phyloP scores from a whole-genome alignment of 2,329 filamentous ascomycete genomes.

The Clonostachys byssicola region DNA sequence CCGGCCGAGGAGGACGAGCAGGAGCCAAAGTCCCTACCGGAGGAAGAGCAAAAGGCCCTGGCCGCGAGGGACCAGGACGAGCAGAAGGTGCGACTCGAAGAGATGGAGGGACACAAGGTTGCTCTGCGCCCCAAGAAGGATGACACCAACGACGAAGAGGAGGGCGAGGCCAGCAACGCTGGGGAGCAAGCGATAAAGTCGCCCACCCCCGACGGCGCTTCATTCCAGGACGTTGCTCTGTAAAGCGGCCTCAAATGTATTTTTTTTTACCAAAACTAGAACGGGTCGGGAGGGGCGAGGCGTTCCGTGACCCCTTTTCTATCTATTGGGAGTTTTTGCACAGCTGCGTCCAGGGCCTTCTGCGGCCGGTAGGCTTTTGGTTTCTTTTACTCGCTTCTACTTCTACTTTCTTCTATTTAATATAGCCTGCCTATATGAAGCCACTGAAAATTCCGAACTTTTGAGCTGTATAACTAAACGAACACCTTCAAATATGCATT shows the following conservation, averaged over 20 bases:
- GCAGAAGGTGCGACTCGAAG: conserved; percentile 53
- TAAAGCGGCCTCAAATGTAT: conserved; percentile 18
- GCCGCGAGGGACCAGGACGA: conserved; percentile 32
- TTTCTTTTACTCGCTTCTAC: background rate
- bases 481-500: too few species aligned
- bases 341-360: background rate
- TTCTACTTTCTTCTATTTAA: background rate
- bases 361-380: background rate
- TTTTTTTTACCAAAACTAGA: too few species aligned
- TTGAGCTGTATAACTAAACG: background rate
- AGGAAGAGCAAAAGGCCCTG: conserved; percentile 25
- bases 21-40: conserved; percentile 11
- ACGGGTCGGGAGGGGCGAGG: too few species aligned
- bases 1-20: conserved; percentile 5
- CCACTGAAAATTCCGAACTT: too few species aligned
- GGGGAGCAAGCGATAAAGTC: conserved; percentile 25
- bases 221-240: conserved; percentile 62
- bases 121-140: conserved; percentile 38
- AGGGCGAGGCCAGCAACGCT: conserved; percentile 23
- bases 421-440: too few species aligned
- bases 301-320: too few species aligned
- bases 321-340: too few species aligned
- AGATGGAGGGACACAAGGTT: conserved; percentile 49
- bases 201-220: conserved; percentile 46
- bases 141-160: conserved; percentile 21